These are phyloP conservation scores for Borealophlyctis nickersoniae DNA, from an alignment of 192 early-diverging fungal genomes.

Conservation along the genomic window DNA sequence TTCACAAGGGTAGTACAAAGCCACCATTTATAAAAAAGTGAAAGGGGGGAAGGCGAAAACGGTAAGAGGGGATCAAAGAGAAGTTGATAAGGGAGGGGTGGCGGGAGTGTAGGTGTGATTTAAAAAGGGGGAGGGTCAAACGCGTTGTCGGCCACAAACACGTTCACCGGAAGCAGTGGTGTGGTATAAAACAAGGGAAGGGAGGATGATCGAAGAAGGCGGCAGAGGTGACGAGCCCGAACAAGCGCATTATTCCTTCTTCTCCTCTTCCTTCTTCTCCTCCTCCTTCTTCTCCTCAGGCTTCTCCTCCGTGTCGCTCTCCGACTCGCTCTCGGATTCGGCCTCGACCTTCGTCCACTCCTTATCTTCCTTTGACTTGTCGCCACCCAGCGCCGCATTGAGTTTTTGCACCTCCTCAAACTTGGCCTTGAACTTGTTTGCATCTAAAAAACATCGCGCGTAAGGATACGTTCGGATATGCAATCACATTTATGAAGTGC, in stretches of 20 bases:
- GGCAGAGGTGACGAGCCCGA: not conserved
- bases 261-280: constrained; percentile 40
- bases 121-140: not conserved
- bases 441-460: constrained; percentile 43
- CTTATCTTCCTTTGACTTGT: not conserved
- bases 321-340: not conserved
- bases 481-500: not conserved
- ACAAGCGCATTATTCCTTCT: constrained; percentile 20
- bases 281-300: constrained; percentile 35
- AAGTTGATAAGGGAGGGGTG: not conserved
- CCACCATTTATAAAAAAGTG: not conserved
- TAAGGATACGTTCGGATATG: not conserved
- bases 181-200: not conserved
- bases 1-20: not conserved
- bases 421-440: constrained; percentile 85
- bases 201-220: not conserved
- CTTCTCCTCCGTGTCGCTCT: constrained; percentile 19
- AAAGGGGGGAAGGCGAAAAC: not conserved
- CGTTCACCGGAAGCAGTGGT: not conserved
- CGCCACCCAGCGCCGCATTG: constrained; percentile 42
- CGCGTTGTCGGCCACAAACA: not conserved
- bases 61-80: not conserved
- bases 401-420: constrained; percentile 71
- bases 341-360: not conserved
- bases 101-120: not conserved